Base-by-base conservation (phyloP, 192 early-diverging fungal species). In the Umbelopsis sp. region DNA sequence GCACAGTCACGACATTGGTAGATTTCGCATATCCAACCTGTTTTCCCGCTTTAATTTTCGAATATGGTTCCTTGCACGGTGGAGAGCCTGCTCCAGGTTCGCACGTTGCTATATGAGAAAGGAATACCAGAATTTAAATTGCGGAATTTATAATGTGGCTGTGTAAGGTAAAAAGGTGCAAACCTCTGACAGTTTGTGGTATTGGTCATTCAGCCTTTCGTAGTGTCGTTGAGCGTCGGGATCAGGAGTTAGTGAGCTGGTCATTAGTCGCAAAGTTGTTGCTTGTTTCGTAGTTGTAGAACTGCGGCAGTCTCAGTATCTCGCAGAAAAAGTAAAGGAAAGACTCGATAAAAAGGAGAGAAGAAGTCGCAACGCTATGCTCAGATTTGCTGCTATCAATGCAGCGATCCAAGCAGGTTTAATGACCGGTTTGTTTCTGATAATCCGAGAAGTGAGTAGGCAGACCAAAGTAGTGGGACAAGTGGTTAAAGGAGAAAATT, bases 1-100 rank as follows among this genome's bases (percentile, higher is more conserved):
- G 61, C 21, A 45, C 49, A 33, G 69, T 64, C 23, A 48, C 41
- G 49, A 21, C 44, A 44, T 16, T 49, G 27, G 37, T 20, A 13
- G 27, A 48, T 49, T 52, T 21, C 41, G 53, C 10, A 47, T 16
- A 25, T 23, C 75, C 55, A 76, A 80, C 79, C 75, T 77, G 75
- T 80, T 80, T 49, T 80, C 79, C 64, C 75, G 75, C 70, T 74
- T 77, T 64, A 80, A 73, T 64, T 72, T 70, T 6, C 75, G 75
- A n/a, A 72, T 76, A 52, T 76, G 75, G 66, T 50, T 13, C 66
- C 72, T 76, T 46, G 79, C 79, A 35, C 55, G 55, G 33, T 61
- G 55, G 55, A 61, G 55, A 61, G 55, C 55, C 55, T 61, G 55
- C 55, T 61, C 55, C 55, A 61, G 30, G 23, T 25, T 18, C 11